A percentile compares a stretch with the other conserved stretches of the same genome.
phyloP scores from a whole-genome alignment of 139 green algal species.

The Prasinococcaceae sp. region DNA sequence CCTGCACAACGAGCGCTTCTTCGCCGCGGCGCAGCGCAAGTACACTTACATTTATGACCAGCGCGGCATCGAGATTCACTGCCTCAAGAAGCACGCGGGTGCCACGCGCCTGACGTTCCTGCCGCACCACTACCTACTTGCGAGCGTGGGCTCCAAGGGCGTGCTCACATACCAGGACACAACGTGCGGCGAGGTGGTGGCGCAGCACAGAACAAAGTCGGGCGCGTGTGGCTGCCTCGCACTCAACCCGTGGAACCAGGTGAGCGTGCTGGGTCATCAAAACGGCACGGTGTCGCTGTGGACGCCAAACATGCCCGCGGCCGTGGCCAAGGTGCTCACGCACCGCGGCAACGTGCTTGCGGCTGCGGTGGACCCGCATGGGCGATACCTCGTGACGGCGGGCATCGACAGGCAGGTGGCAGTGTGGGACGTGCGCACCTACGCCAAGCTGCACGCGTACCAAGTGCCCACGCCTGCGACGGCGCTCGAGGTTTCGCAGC shows the following conservation, averaged over 20 bases:
- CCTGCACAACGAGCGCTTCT: conserved; percentile 94
- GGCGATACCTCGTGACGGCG: conserved; percentile 68
- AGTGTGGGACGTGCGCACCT: conserved; percentile 82
- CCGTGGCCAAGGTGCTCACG: conserved; percentile 80
- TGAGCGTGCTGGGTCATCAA: conserved; percentile 66
- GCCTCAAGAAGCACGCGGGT: conserved; percentile 46
- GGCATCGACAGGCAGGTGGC: conserved; percentile 59
- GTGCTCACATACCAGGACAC: conserved; percentile 88
- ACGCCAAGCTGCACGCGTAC: conserved; percentile 76
- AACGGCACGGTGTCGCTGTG: conserved; percentile 83
- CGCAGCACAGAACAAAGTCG: conserved; percentile 59
- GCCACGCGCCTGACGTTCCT: conserved; percentile 66
- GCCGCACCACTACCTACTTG: conserved; percentile 89
- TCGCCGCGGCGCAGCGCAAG: conserved; percentile 74
- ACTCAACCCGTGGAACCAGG: conserved; percentile 79
- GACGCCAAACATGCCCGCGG: conserved; percentile 78
- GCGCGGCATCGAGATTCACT: conserved; percentile 88
- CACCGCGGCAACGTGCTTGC: conserved; percentile 41
- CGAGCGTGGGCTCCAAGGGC: conserved; percentile 54
- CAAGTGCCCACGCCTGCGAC: conserved; percentile 50
- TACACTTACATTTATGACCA: conserved; percentile 98
- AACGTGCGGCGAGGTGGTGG: conserved; percentile 72
- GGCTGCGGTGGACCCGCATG: conserved; percentile 51
- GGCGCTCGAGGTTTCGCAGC: conserved; percentile 75
- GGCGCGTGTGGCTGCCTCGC: conserved; percentile 54